Percentiles rank a stretch among this genome's conserved stretches.
Evolutionary conservation across 2,329 filamentous ascomycete species (phyloP).

Genomic region (Escovopsis sp.): DNA sequence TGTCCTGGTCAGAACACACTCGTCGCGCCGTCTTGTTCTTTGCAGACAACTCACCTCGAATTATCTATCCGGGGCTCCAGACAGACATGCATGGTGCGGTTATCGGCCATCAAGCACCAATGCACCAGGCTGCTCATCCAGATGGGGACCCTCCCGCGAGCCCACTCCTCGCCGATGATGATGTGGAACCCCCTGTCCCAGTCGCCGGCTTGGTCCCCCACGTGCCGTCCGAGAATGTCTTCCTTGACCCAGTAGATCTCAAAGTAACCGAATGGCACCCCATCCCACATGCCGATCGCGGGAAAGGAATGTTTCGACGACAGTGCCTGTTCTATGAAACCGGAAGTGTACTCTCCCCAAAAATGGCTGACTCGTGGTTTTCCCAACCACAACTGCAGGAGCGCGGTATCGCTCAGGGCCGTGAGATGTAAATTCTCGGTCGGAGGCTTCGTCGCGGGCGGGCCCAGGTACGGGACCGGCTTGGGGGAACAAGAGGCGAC

Average conservation of each 20-base stretch:
- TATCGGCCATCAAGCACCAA: conserved; percentile 63
- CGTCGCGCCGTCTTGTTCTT: no score
- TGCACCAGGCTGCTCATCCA: conserved; percentile 87
- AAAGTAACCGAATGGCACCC: conserved; percentile 90
- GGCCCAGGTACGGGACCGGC: conserved; percentile 50
- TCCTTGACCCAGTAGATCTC: conserved; percentile 99
- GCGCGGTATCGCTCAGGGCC: conserved; percentile 34
- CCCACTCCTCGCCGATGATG: conserved; percentile 84
- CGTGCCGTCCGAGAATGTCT: conserved; percentile 57
- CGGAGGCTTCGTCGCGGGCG: conserved; percentile 26
- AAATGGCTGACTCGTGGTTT: conserved; percentile 69
- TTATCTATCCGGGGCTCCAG: conserved; percentile 91
- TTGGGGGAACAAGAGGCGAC: conserved; percentile 57
- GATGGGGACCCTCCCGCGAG: conserved; percentile 61
- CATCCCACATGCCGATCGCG: conserved; percentile 85
- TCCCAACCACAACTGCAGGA: conserved; percentile 81
- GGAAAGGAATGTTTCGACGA: conserved; percentile 67
- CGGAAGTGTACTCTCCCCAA: conserved; percentile 56
- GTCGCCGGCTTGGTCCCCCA: conserved; percentile 53
- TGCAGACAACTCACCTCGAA: conserved; percentile 45
- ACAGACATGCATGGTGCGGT: conserved; percentile 67
- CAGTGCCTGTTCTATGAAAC: conserved; percentile 54
- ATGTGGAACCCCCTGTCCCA: conserved; percentile 85
- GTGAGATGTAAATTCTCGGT: conserved; percentile 26
- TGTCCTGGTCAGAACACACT: not conserved